Evolutionary conservation across 768 basidiomycete species (phyloP), one percentile per base, ranked within the genome.

Genomic region (Gymnopilus junonius): DNA sequence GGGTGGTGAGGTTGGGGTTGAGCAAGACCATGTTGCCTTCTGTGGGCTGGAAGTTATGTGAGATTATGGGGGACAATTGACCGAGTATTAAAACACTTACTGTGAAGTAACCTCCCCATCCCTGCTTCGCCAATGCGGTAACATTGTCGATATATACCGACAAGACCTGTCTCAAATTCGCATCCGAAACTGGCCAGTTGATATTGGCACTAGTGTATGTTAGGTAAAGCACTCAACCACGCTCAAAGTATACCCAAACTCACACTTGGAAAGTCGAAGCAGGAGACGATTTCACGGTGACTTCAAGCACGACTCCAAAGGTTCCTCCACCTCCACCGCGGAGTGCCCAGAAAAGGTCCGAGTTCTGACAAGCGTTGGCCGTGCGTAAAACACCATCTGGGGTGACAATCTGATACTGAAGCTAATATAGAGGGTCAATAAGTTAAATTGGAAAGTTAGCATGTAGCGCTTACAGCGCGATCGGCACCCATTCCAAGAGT

Each of bases 391-490:
- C n/a, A n/a, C n/a, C n/a, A n/a, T n/a, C n/a, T n/a, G n/a, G n/a
- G n/a, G n/a, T 85, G 11, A 86, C 85, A 3, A 86, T 72, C 59
- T 81, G 82, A 70, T 79, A 81, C 69, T 87, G 74, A 4, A 85
- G 75, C 79, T 82, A 55, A n/a, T n/a, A n/a, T 40, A 25, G 8
- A 46, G 4, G 42, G 2, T 20, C n/a, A 23, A 39, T 25, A 20
- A 20, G 14, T 37, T n/a, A 7, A 14, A 37, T 14, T 1, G 37
- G 20, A 5, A 7, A 17, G 17, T 11, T n/a, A 34, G 20, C 8
- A 4, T 35, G 54, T 17, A 5, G 21, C n/a, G n/a, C n/a, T n/a
- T n/a, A n/a, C n/a, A n/a, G n/a, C n/a, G n/a, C n/a, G n/a, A n/a
- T n/a, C n/a, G n/a, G n/a, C n/a, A n/a, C n/a, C n/a, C n/a, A n/a